Base-by-base conservation (phyloP, 148 eudicot species). In the Linanthus parryae region DNA sequence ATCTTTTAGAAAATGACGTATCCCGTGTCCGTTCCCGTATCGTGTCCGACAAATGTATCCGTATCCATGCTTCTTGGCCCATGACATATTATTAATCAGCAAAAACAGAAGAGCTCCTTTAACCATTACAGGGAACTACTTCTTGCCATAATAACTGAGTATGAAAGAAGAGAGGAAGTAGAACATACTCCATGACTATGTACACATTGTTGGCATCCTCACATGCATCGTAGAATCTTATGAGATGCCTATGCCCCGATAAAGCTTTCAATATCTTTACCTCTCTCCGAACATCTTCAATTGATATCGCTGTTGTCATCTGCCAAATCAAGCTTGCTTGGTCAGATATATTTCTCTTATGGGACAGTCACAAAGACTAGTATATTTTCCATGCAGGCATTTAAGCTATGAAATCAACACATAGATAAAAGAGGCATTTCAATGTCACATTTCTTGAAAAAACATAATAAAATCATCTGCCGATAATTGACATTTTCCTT, bases 261-360 rank as follows among this genome's bases (percentile, higher is more conserved):
- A 81, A 58, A 40, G 83, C 72, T 75, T 64, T 77, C 54, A 81
- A 71, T 20, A 81, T 71, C 63, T 81, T 81, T 41, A 81, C 88
- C 69, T 81, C 88, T 58, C 88, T 66, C 29, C 88, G 83, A 27
- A 81, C 83, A 63, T 81, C 88, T 74, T 81, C 88, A 45, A 81
- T 78, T 38, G 88, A 77, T 63, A 81, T 81, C 7, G 88, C 81
- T 37, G 88, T 81, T 18, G 88, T 81, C 88, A 81, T 81, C 88
- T 81, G 80, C 48, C 35, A 59, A 62, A 58, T 39, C 38, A 48
- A 56, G 28, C 54, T 48, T 15, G 48, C 31, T 63, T 5, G 48
- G 54, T 39, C 45, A 43, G 16, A 52, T 11, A 33, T n/a, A 25
- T 4, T 38, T 31, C 34, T 53, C 15, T 8, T 24, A n/a, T n/a